Percentiles rank a stretch among this genome's conserved stretches.
phyloP scores from a whole-genome alignment of 257 asterid species.

The Rehmannia glutinosa region DNA sequence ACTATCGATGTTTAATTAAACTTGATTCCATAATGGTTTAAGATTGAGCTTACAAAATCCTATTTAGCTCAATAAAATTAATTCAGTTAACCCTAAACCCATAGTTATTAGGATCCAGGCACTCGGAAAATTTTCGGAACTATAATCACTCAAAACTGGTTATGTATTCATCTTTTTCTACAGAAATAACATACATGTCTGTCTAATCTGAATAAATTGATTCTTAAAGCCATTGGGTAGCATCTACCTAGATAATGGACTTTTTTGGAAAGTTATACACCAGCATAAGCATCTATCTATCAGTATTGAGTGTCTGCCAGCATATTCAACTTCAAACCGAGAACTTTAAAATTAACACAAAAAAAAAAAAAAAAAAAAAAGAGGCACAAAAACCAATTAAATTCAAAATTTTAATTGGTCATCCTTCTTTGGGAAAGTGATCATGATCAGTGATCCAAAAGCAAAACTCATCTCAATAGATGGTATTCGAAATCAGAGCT shows the following conservation, averaged over 20 bases:
- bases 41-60: not conserved
- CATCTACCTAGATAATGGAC: not conserved
- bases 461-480: conserved; percentile 2
- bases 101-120: not conserved
- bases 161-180: not conserved
- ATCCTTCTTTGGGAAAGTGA: conserved; percentile 1
- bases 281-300: not conserved
- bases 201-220: conserved; percentile 6
- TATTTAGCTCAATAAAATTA: not conserved
- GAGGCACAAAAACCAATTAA: too few relatives aligned
- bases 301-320: not conserved
- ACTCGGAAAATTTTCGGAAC: not conserved
- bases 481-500: not conserved
- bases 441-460: conserved; percentile 23
- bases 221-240: not conserved
- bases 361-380: not conserved
- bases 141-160: not conserved
- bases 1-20: not conserved
- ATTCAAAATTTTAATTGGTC: not conserved
- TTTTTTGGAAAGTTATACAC: too few relatives aligned
- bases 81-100: not conserved
- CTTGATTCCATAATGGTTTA: not conserved
- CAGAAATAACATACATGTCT: not conserved
- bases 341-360: not conserved
- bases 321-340: conserved; percentile 4